These are phyloP conservation scores for Ophiobolus disseminans DNA, from an alignment of 2,329 filamentous ascomycete species.

Conservation along the genomic window DNA sequence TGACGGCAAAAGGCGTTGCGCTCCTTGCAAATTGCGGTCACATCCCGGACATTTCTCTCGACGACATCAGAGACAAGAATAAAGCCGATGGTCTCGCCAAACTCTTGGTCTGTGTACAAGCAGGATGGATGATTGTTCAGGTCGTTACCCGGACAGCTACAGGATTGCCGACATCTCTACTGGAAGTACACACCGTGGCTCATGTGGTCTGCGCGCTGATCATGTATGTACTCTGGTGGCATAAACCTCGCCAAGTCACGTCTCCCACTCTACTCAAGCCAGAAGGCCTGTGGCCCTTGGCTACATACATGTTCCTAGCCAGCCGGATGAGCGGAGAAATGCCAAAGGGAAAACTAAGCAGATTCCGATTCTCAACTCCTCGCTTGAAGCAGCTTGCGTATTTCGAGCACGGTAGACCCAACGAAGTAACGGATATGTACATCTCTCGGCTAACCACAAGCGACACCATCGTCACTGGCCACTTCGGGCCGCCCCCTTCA, in stretches of 20 bases:
- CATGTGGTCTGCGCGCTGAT: constrained; percentile 37
- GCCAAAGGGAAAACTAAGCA: constrained; percentile 4
- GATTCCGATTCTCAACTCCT: constrained; percentile 3
- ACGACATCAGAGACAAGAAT: constrained; percentile 27
- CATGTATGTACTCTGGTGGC: constrained; percentile 41
- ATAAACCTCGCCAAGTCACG: constrained; percentile 33
- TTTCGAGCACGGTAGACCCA: not conserved
- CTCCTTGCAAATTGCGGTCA: constrained; percentile 5
- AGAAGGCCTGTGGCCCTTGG: constrained; percentile 13
- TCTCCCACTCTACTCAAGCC: constrained; percentile 10
- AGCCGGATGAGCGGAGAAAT: constrained; percentile 15
- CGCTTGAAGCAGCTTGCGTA: constrained; percentile 5
- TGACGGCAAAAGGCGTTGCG: constrained; percentile 10
- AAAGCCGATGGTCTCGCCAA: constrained; percentile 28
- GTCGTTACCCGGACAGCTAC: constrained; percentile 18
- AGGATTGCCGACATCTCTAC: constrained; percentile 54
- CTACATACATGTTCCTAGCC: constrained; percentile 25
- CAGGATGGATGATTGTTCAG: constrained; percentile 37
- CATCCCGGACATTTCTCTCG: constrained; percentile 1
- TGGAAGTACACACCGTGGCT: constrained; percentile 68
- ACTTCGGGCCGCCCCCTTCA: not conserved
- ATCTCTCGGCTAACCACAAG: not conserved
- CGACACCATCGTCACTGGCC: not conserved
- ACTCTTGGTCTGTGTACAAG: constrained; percentile 29
- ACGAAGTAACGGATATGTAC: not conserved